Evolutionary conservation across 2,329 filamentous ascomycete species (phyloP), one percentile per base, ranked within the genome.

Genomic region (Trichothecium roseum): DNA sequence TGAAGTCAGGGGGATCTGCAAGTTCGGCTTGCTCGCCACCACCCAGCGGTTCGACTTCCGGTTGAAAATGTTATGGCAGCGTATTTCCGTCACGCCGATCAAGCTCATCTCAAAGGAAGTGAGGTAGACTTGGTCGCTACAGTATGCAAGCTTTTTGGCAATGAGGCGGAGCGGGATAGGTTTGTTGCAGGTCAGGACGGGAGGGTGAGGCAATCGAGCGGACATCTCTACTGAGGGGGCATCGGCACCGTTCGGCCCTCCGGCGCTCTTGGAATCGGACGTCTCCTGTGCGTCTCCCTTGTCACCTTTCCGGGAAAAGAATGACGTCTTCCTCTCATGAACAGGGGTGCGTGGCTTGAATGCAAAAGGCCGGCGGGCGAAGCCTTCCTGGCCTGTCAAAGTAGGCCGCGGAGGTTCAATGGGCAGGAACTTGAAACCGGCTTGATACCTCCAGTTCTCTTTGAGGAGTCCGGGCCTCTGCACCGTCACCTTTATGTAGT

Each of bases 401-500:
- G 72, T 64, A 1, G 77, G 76, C 29, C 88, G 70, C 1, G 89
- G 88, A 5, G 86, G 84, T 56, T 98, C 91, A 45, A 96, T 89
- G 4, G 91, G 91, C 27, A 95, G 69, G 54, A 98, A 91, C 39
- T 84, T 89, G 60, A 95, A 81, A 26, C 78, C 76, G 26, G 69
- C 51, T 42, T 73, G 64, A 43, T 69, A 68, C 15, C 88, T 70
- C 56, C 86, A 83, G 50, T 95, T 95, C 60, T 94, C 87, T 53
- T 89, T 89, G 59, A 93, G 85, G 40, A 95, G 70, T 12, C 83
- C 80, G 0, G 87, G 86, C n/a, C 87, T 71, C 50, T 87, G 84
- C 5, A 96, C 78, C 0, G 91, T 96, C n/a, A 83, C 86, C 56
- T 98, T 98, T 53, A 96, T 72, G 54, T 84, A 98, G 60, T 98